Percentiles rank a stretch among this genome's conserved stretches.
Conservation (phyloP, 345 rosid species). For the Noccaea bulbosa region DNA sequence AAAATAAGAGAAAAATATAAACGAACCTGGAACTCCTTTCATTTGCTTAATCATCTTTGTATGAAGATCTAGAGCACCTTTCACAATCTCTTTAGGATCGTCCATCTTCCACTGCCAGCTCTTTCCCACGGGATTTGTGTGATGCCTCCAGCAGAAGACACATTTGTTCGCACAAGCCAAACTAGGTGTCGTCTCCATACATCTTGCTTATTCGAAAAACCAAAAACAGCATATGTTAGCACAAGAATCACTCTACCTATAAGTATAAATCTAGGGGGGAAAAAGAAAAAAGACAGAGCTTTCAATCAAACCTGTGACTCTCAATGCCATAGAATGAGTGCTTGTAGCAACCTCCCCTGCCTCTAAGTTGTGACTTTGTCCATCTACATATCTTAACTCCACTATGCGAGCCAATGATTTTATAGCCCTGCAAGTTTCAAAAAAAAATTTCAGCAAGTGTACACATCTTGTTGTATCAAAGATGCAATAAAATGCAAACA, state of each 20-base stretch:
- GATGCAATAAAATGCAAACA: background rate
- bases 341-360: slow-evolving; percentile 99
- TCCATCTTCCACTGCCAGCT: slow-evolving; percentile 99
- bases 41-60: slow-evolving; percentile 92
- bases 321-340: slow-evolving; percentile 98
- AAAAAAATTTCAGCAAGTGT: slow-evolving; percentile 24
- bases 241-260: slow-evolving; percentile 15
- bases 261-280: background rate
- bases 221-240: background rate
- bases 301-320: slow-evolving; percentile 79
- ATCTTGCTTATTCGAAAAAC: slow-evolving; percentile 50
- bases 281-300: slow-evolving; percentile 18
- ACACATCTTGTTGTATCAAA: background rate
- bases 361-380: slow-evolving; percentile 99
- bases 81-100: slow-evolving; percentile 83
- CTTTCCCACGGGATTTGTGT: slow-evolving; percentile 97
- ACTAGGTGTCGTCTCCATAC: slow-evolving; percentile 99
- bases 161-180: slow-evolving; percentile 99
- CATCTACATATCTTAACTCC: slow-evolving; percentile 98
- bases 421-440: slow-evolving; percentile 80
- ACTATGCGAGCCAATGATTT: slow-evolving; percentile 95
- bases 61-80: slow-evolving; percentile 86
- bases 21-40: slow-evolving; percentile 98
- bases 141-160: slow-evolving; percentile 99
- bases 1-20: slow-evolving; percentile 15